Percentiles rank a stretch among this genome's conserved stretches.
These are phyloP conservation scores for Raffaelea arxii DNA, from an alignment of 2,329 filamentous ascomycete species.

Conservation along the genomic window DNA sequence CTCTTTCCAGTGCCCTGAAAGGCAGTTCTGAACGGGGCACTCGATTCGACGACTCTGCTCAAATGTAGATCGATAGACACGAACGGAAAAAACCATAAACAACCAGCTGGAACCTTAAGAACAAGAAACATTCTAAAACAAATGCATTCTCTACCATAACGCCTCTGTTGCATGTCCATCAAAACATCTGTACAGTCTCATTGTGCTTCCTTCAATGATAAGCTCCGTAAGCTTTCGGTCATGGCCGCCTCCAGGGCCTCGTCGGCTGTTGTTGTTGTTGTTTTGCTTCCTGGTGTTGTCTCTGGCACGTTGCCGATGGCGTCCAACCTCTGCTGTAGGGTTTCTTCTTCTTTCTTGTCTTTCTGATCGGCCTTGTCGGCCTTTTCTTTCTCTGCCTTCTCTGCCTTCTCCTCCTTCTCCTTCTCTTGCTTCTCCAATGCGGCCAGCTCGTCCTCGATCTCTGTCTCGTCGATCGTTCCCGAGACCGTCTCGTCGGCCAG, in stretches of 20 bases:
- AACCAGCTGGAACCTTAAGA: no score
- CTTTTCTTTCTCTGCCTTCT: conserved; percentile 25
- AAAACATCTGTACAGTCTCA: no score
- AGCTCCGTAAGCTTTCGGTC: no score
- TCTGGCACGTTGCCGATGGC: conserved; percentile 26
- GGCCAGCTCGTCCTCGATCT: conserved; percentile 82
- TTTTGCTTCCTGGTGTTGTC: not conserved
- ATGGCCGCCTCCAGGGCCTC: conserved; percentile 8
- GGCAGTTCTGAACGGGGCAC: no score
- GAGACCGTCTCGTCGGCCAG: conserved; percentile 47
- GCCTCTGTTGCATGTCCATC: no score
- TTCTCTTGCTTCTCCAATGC: conserved; percentile 55
- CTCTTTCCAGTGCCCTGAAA: no score
- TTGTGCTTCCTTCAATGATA: no score
- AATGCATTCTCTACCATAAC: no score
- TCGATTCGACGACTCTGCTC: no score
- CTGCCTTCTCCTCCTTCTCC: conserved; percentile 39
- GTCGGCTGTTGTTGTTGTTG: not conserved
- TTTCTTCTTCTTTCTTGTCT: conserved; percentile 18
- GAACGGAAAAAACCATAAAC: no score
- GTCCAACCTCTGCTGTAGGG: conserved; percentile 34
- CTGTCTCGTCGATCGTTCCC: conserved; percentile 59
- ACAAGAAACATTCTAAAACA: no score
- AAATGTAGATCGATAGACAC: no score
- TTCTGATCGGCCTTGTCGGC: conserved; percentile 30